Conservation (phyloP, 2,329 filamentous ascomycete species). For the Lomentospora prolificans region DNA sequence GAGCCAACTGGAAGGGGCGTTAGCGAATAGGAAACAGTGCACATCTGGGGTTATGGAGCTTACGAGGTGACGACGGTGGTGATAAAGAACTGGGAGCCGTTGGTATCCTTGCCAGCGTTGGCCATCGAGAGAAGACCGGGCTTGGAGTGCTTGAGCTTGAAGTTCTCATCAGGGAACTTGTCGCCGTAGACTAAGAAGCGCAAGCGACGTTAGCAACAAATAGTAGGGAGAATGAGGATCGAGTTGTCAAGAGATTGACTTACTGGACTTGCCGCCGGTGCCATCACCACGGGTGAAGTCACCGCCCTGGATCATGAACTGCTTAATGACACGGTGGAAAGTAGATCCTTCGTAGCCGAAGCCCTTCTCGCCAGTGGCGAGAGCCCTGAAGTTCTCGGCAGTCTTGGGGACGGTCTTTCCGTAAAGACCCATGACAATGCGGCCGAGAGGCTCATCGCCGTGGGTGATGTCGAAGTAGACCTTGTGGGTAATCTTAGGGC, state of each 20-base stretch:
- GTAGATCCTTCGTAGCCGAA: constrained; percentile 71
- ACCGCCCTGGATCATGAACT: constrained; percentile 87
- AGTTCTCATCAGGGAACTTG: constrained; percentile 85
- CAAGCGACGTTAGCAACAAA: neutral
- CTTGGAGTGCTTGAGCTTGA: constrained; percentile 89
- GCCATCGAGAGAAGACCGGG: constrained; percentile 77
- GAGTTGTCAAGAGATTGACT: constrained; percentile 17
- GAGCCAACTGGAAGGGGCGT: constrained; percentile 52
- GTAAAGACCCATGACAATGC: constrained; percentile 74
- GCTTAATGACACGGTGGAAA: constrained; percentile 86
- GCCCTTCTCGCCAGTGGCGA: constrained; percentile 79
- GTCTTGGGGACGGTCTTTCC: constrained; percentile 80
- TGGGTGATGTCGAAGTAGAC: constrained; percentile 80
- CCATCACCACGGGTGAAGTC: constrained; percentile 78
- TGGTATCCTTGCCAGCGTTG: constrained; percentile 77
- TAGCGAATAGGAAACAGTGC: neutral
- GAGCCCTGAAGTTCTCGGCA: constrained; percentile 63
- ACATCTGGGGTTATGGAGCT: neutral
- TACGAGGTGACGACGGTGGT: constrained; percentile 72
- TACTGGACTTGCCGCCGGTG: constrained; percentile 78
- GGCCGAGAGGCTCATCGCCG: constrained; percentile 63
- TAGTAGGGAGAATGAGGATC: neutral
- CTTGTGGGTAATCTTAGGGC: constrained; percentile 93
- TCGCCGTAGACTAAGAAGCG: constrained; percentile 59
- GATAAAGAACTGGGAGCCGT: constrained; percentile 86